These are phyloP conservation scores for Massospora cicadina DNA, from an alignment of 371 early-diverging fungal species.

Conservation along the genomic window DNA sequence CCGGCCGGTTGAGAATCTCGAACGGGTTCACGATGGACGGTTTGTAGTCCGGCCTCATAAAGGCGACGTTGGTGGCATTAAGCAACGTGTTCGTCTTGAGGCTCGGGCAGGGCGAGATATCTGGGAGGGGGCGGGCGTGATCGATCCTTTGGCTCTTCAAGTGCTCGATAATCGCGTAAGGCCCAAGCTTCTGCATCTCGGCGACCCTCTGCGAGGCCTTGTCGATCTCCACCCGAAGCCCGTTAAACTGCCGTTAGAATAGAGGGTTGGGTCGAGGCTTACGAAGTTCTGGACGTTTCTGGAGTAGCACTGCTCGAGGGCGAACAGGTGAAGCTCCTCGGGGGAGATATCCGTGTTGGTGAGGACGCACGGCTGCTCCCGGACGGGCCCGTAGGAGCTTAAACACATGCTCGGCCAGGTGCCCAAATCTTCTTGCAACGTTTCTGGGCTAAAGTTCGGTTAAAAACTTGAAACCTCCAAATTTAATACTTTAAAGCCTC, in stretches of 20 bases:
- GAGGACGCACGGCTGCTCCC: background rate
- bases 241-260: background rate
- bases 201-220: background rate
- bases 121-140: background rate
- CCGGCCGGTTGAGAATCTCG: background rate
- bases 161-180: background rate
- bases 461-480: background rate
- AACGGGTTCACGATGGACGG: background rate
- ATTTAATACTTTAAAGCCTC: background rate
- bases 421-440: background rate
- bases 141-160: background rate
- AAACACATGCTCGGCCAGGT: background rate
- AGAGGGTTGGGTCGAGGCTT: too few relatives aligned
- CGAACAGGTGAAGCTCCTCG: background rate
- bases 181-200: background rate
- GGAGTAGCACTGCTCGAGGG: background rate
- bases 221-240: background rate
- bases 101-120: background rate
- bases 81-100: background rate
- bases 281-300: background rate
- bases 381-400: background rate
- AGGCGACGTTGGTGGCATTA: background rate
- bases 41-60: background rate
- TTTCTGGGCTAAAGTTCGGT: background rate
- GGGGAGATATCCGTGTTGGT: background rate